These are phyloP conservation scores for Globisporangium carolinianum DNA, from an alignment of 352 stramenopile genomes.

Conservation along the genomic window DNA sequence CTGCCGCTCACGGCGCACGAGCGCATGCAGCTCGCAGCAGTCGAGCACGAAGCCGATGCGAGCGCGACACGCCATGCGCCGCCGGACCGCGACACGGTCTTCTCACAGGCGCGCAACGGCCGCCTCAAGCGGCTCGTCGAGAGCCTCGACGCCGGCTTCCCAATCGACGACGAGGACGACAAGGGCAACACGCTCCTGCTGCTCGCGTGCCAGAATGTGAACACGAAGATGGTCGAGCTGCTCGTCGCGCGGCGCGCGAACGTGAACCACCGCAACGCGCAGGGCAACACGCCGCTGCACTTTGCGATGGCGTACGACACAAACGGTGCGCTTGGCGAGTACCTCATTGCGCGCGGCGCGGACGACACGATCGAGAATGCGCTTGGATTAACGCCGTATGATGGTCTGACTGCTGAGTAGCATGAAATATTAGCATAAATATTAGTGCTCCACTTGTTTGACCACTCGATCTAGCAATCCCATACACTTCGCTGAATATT, in stretches of 20 bases:
- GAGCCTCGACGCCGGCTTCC: conserved; percentile 86
- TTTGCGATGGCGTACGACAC: conserved; percentile 92
- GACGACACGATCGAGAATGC: conserved; percentile 94
- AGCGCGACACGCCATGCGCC: conserved; percentile 21
- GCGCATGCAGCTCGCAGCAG: conserved; percentile 53
- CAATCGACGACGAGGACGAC: conserved; percentile 86
- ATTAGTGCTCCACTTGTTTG: no score
- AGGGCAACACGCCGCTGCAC: conserved; percentile 91
- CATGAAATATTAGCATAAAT: no score
- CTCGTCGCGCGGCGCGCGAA: conserved; percentile 79
- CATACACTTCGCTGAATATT: no score
- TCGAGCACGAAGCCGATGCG: conserved; percentile 45
- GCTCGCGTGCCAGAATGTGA: conserved; percentile 88
- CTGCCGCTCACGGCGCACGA: conserved; percentile 77
- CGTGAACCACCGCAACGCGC: conserved; percentile 89
- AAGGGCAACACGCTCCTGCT: conserved; percentile 91
- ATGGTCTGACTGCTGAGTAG: conserved; percentile 74
- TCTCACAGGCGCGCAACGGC: conserved; percentile 87
- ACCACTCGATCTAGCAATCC: no score
- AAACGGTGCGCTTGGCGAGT: conserved; percentile 86
- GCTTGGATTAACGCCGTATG: conserved; percentile 90
- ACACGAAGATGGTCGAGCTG: conserved; percentile 85
- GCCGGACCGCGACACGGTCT: conserved; percentile 70
- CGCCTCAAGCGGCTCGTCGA: conserved; percentile 86
- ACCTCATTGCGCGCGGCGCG: conserved; percentile 89